Conservation (phyloP, 164 flowering plant species). For the Platanus orientalis region DNA sequence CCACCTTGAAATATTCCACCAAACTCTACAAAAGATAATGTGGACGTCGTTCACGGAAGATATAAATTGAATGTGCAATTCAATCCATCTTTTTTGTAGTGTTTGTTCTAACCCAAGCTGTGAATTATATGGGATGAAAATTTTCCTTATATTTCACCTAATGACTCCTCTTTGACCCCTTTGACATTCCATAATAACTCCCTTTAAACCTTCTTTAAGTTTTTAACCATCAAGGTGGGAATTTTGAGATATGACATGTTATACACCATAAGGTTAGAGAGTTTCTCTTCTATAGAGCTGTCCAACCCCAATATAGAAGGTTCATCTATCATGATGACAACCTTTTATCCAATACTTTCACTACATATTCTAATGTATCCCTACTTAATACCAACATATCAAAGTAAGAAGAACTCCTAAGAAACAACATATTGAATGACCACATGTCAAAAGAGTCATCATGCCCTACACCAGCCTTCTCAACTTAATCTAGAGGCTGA, state of each 20-base stretch:
- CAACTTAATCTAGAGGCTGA: no score
- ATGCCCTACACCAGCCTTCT: no score
- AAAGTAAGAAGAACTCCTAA: no score
- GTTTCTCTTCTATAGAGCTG: no score
- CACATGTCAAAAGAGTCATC: no score
- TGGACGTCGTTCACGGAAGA: conserved; percentile 49
- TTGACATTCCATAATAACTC: background rate
- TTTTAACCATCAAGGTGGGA: background rate
- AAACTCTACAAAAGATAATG: conserved; percentile 35
- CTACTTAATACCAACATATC: no score
- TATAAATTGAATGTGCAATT: conserved; percentile 11
- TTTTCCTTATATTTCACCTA: background rate
- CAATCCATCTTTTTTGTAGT: background rate
- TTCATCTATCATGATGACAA: no score
- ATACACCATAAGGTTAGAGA: no score
- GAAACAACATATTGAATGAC: no score
- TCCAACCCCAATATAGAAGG: no score
- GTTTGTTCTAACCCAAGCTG: background rate
- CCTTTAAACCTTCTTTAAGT: background rate
- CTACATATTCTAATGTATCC: no score
- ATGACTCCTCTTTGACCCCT: background rate
- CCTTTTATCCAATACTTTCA: no score
- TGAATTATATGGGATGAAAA: background rate
- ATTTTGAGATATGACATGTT: background rate
- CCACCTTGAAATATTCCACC: conserved; percentile 66